Conservation (phyloP, 345 rosid species). For the Acer yangbiense region DNA sequence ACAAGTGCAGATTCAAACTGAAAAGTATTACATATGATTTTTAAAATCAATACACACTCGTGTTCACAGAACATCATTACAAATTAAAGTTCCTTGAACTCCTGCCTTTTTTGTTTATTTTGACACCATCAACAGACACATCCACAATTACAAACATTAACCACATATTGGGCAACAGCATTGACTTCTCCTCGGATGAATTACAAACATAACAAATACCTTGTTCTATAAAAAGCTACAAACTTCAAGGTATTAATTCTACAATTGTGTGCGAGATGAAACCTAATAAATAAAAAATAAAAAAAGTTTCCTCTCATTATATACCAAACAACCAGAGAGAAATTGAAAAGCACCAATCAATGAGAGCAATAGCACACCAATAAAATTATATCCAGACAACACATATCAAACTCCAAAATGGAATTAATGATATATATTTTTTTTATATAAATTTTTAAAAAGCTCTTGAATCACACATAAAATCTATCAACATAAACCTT, state of each 20-base stretch:
- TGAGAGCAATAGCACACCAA: constrained; percentile 13
- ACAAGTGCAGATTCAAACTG: constrained; percentile 2
- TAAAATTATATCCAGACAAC: constrained; percentile 2
- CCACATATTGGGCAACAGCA: background rate
- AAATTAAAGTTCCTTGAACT: background rate
- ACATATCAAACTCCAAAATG: background rate
- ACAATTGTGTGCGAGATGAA: background rate
- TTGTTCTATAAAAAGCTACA: background rate
- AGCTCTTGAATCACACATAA: background rate
- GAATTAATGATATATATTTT: background rate
- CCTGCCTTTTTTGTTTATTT: background rate
- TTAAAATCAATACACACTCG: background rate
- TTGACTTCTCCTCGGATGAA: background rate
- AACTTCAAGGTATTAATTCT: background rate
- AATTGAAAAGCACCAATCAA: constrained; percentile 5
- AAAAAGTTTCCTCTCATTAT: background rate
- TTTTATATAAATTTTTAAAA: background rate
- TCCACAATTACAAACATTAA: background rate
- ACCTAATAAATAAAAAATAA: background rate
- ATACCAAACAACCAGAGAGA: background rate
- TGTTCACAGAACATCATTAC: background rate
- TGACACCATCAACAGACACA: background rate
- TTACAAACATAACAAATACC: constrained; percentile 1
- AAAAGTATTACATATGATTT: background rate
- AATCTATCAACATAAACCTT: background rate